Evolutionary conservation across 345 rosid genomes (phyloP).

Genomic region (Anastatica hierochuntica): DNA sequence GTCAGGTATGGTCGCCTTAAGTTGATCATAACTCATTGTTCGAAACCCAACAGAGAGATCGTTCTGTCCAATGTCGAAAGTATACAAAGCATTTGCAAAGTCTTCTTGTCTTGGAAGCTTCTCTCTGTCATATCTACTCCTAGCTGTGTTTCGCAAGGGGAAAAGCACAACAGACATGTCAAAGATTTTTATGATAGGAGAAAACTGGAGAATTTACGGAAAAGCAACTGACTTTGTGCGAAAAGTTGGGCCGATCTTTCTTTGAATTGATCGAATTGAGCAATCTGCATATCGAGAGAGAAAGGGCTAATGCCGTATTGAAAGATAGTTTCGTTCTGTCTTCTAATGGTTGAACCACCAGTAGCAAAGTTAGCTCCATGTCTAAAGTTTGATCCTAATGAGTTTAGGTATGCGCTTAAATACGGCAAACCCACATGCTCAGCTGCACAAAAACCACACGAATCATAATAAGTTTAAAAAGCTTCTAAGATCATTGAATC

Average conservation of each 20-base stretch:
- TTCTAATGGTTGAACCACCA: constrained; percentile 83
- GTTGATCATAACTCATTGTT: constrained; percentile 59
- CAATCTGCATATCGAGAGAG: constrained; percentile 78
- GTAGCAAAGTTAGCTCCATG: constrained; percentile 93
- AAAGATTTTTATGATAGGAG: no score
- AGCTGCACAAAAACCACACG: constrained; percentile 35
- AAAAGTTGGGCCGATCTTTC: constrained; percentile 45
- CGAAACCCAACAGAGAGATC: constrained; percentile 85
- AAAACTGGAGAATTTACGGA: no score
- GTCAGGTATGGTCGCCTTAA: constrained; percentile 57
- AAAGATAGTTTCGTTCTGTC: constrained; percentile 77
- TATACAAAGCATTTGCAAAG: constrained; percentile 72
- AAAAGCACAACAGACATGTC: neutral
- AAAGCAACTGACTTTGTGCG: constrained; percentile 34
- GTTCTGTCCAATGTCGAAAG: constrained; percentile 91
- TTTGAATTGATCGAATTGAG: constrained; percentile 64
- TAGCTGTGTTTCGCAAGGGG: constrained; percentile 29
- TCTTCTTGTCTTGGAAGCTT: constrained; percentile 69
- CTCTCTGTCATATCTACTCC: constrained; percentile 34
- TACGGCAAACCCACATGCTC: constrained; percentile 62
- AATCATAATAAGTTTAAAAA: neutral
- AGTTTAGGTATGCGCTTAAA: constrained; percentile 81
- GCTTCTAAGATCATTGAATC: neutral
- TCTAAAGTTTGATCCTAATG: constrained; percentile 66
- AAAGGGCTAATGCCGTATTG: constrained; percentile 88